Evolutionary conservation across 768 basidiomycete species (phyloP), one percentile per base, ranked within the genome.

Genomic region (Boletus fagicola): DNA sequence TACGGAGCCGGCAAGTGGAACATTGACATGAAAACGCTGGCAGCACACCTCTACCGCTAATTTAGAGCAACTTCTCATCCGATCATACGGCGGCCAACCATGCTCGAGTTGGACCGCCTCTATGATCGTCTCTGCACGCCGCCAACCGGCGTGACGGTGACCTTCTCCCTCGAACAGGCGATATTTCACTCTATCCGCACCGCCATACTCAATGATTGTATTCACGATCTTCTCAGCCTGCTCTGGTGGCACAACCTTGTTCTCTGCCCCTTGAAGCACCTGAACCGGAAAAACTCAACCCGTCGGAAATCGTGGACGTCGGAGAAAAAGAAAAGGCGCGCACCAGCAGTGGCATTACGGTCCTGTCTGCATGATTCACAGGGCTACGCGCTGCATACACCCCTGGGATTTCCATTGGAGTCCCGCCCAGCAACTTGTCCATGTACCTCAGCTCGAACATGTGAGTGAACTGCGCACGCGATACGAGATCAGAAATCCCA

Each of bases 181-280:
- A 28, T 77, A 74, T 54, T 77, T 70, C 31, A 75, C 75, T 20
- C 58, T 59, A 28, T 68, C 63, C 13, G 36, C 50, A 18, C 66
- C 68, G 0, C 68, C 63, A 0, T 47, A 60, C 26, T 46, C 51
- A 9, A 58, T 35, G 54, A 68, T 67, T 57, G 59, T 68, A 18
- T 66, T 61, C 49, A 74, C 70, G 35, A 73, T 74, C 6, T 62
- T 63, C 48, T 67, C 57, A 0, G 88, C 80, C 64, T 92, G 89
- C 18, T 76, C 78, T 4, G 84, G 86, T 0, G 83, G 88, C 0
- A 92, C 90, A 33, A 89, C 78, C 57, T 71, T 74, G 68, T 89
- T 87, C 1, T 76, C 67, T 1, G 78, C 74, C 9, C 88, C 88
- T 73, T 91, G 88, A n/a, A 90, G 71, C 22, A 89, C 80, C 88